These are phyloP conservation scores for Gossypium sturtianum DNA, from an alignment of 345 rosid genomes.

Conservation along the genomic window DNA sequence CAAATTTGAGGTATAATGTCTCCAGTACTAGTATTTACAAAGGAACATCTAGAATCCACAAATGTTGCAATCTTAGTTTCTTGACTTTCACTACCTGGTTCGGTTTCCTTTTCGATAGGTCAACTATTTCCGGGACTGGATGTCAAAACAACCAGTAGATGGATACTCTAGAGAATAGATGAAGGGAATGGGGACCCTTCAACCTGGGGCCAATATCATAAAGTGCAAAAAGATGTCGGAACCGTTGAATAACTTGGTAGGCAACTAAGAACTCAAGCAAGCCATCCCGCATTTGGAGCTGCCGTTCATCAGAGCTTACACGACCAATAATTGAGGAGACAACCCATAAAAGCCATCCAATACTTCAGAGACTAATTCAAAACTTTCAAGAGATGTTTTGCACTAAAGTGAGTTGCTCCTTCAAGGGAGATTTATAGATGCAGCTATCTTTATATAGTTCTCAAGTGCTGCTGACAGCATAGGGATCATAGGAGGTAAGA, in stretches of 20 bases:
- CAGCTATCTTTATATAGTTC: slow-evolving; percentile 68
- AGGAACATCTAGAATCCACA: slow-evolving; percentile 21
- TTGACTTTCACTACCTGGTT: slow-evolving; percentile 20
- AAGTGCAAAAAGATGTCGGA: slow-evolving; percentile 56
- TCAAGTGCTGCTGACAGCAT: slow-evolving; percentile 68
- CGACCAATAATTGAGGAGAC: slow-evolving; percentile 49
- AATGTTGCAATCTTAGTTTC: slow-evolving; percentile 25
- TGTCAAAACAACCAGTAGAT: slow-evolving; percentile 61
- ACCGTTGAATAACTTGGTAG: slow-evolving; percentile 62
- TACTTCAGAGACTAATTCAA: slow-evolving; percentile 57
- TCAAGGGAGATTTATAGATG: slow-evolving; percentile 47
- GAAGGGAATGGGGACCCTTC: slow-evolving; percentile 67
- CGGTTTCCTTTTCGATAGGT: slow-evolving; percentile 19
- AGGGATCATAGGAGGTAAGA: slow-evolving; percentile 67
- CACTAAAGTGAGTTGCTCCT: slow-evolving; percentile 30
- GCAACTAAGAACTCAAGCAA: slow-evolving; percentile 61
- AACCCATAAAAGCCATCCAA: slow-evolving; percentile 59
- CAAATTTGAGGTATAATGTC: slow-evolving; percentile 24
- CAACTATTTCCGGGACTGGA: slow-evolving; percentile 31
- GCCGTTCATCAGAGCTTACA: slow-evolving; percentile 47
- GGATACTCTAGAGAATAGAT: slow-evolving; percentile 56
- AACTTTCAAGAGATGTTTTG: slow-evolving; percentile 57
- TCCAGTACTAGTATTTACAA: slow-evolving; percentile 24
- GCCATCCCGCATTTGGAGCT: slow-evolving; percentile 65
- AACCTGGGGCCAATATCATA: background rate